Percentiles rank a stretch among this genome's conserved stretches.
Evolutionary conservation across 2,329 filamentous ascomycete genomes (phyloP).

Genomic region (Penicillium sp.): DNA sequence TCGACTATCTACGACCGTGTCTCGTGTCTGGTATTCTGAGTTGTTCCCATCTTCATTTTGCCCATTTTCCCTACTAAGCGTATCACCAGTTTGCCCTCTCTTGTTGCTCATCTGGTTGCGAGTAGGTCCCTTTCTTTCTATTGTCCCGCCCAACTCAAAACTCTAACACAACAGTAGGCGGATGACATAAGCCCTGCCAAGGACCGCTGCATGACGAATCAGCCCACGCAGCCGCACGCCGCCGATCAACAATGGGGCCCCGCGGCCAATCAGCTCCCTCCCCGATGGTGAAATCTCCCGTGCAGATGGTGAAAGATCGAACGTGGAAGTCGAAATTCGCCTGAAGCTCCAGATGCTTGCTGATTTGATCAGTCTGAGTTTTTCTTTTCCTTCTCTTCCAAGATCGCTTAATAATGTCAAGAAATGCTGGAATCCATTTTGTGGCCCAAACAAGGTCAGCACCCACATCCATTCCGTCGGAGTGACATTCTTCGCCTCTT

Average conservation of each 20-base stretch:
- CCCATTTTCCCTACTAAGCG: too few relatives aligned
- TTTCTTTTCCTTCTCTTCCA: too few relatives aligned
- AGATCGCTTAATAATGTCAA: background rate
- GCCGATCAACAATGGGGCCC: conserved; percentile 20
- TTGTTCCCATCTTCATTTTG: too few relatives aligned
- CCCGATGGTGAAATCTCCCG: conserved; percentile 40
- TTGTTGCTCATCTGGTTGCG: background rate
- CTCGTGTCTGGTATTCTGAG: too few relatives aligned
- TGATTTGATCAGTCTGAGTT: background rate
- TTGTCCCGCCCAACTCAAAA: conserved; percentile 1
- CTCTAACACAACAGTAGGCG: background rate
- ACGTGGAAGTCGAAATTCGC: background rate
- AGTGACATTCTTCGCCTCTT: background rate
- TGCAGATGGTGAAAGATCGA: conserved; percentile 37
- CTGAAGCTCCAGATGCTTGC: background rate
- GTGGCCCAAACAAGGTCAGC: background rate
- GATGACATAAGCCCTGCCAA: conserved; percentile 15
- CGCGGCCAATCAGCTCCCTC: conserved; percentile 29
- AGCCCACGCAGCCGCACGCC: conserved; percentile 14
- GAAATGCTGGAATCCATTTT: too few relatives aligned
- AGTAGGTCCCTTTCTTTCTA: too few relatives aligned
- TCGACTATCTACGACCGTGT: too few relatives aligned
- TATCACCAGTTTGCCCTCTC: too few relatives aligned
- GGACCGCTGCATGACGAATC: conserved; percentile 22
- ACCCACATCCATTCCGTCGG: background rate